phyloP scores from a whole-genome alignment of 345 rosid genomes.

The Arabidopsis thaliana region DNA sequence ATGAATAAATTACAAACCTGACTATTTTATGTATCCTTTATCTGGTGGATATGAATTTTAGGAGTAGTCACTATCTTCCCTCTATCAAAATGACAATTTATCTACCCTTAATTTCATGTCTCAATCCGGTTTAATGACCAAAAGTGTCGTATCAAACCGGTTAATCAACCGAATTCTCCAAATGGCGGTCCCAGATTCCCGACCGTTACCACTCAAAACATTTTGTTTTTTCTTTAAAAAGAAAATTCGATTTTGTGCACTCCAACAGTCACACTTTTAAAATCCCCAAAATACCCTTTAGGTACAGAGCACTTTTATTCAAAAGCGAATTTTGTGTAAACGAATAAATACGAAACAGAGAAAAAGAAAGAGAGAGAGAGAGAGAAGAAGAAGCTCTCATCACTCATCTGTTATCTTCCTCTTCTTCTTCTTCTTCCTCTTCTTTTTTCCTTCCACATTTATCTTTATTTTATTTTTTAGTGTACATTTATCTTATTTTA shows the following conservation, averaged over 20 bases:
- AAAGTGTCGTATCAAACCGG: conserved; percentile 21
- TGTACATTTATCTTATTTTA: conserved; percentile 36
- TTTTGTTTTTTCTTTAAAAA: conserved; percentile 27
- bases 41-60: background rate
- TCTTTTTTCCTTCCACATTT: conserved; percentile 6
- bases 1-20: background rate
- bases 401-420: conserved; percentile 53
- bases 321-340: conserved; percentile 28
- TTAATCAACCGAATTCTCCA: conserved; percentile 24
- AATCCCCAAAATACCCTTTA: conserved; percentile 41
- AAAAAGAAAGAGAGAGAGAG: conserved; percentile 49
- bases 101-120: conserved; percentile 7
- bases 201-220: conserved; percentile 47
- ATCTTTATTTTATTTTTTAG: conserved; percentile 11
- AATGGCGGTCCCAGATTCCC: conserved; percentile 49
- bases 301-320: background rate
- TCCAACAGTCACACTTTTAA: background rate
- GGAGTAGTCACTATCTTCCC: conserved; percentile 26
- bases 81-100: background rate
- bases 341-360: conserved; percentile 45
- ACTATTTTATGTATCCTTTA: background rate
- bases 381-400: conserved; percentile 58
- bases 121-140: conserved; percentile 23
- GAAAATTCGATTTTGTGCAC: conserved; percentile 27
- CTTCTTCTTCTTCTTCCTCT: conserved; percentile 18